Conservation (phyloP, 2,329 filamentous ascomycete species). For the Pestalotiopsis sp. region DNA sequence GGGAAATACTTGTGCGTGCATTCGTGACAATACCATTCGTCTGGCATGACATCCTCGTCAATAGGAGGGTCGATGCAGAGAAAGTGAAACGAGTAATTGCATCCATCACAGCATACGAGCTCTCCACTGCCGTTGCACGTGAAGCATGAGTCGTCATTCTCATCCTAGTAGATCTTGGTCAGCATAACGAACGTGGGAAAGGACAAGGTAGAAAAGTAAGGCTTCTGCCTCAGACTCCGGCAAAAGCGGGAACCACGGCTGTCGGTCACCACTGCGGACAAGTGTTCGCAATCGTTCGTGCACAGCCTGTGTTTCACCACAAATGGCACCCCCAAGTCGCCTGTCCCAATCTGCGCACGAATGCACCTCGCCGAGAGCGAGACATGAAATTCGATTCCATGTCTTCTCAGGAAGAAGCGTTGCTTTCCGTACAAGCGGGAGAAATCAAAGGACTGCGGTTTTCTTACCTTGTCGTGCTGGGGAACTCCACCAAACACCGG, state of each 20-base stretch:
- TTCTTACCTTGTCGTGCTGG: slow-evolving; percentile 55
- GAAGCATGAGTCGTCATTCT: slow-evolving; percentile 90
- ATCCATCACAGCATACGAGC: slow-evolving; percentile 92
- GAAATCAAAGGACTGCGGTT: slow-evolving; percentile 5
- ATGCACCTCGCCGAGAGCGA: too few relatives aligned
- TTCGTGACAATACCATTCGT: slow-evolving; percentile 85
- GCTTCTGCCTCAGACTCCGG: slow-evolving; percentile 36
- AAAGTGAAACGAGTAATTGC: slow-evolving; percentile 87
- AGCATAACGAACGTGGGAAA: slow-evolving; percentile 33
- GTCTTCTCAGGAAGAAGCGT: neutral
- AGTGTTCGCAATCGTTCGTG: neutral
- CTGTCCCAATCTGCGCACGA: too few relatives aligned
- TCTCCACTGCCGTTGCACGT: slow-evolving; percentile 83
- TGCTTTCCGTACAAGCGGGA: too few relatives aligned
- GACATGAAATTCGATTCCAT: neutral
- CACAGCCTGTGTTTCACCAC: slow-evolving; percentile 15
- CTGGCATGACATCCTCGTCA: slow-evolving; percentile 62
- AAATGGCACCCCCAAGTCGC: neutral
- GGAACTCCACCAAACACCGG: slow-evolving; percentile 15
- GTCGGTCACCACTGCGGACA: slow-evolving; percentile 24
- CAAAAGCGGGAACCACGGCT: slow-evolving; percentile 33
- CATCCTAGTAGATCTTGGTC: slow-evolving; percentile 48
- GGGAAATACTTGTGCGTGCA: slow-evolving; percentile 58
- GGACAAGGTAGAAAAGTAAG: slow-evolving; percentile 17
- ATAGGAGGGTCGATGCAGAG: slow-evolving; percentile 83